Percentiles rank a stretch among this genome's conserved stretches.
These are phyloP conservation scores for Cymodocea nodosa DNA, from an alignment of 116 monocot genomes.

Conservation along the genomic window DNA sequence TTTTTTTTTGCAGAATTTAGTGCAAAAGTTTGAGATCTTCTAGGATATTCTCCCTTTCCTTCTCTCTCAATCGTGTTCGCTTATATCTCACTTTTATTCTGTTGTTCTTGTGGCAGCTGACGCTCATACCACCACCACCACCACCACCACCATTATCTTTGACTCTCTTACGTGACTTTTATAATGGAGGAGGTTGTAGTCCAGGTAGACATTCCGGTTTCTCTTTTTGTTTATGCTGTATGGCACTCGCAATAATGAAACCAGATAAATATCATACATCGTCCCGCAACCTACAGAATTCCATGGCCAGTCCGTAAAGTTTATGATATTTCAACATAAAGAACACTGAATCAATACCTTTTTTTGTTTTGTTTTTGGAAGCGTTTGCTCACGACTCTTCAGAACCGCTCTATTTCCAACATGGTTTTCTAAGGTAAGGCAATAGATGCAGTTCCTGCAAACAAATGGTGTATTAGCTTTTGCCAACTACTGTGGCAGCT, in stretches of 20 bases:
- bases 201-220: neutral
- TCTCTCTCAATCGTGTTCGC: no score
- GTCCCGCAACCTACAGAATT: neutral
- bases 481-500: no score
- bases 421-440: no score
- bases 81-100: neutral
- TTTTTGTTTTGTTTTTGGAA: no score
- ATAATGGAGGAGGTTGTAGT: constrained; percentile 2
- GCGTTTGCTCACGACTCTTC: no score
- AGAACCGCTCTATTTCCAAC: no score
- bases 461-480: no score
- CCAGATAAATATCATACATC: neutral
- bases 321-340: no score
- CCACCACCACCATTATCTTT: neutral
- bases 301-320: no score
- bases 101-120: constrained; percentile 2
- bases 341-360: no score
- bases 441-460: no score
- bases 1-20: neutral
- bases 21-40: neutral
- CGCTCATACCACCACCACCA: neutral
- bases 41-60: neutral
- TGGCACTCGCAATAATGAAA: neutral
- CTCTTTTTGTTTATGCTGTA: neutral
- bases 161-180: neutral